phyloP scores from a whole-genome alignment of 2,329 filamentous ascomycete genomes.

The Pyrenochaeta sp. region DNA sequence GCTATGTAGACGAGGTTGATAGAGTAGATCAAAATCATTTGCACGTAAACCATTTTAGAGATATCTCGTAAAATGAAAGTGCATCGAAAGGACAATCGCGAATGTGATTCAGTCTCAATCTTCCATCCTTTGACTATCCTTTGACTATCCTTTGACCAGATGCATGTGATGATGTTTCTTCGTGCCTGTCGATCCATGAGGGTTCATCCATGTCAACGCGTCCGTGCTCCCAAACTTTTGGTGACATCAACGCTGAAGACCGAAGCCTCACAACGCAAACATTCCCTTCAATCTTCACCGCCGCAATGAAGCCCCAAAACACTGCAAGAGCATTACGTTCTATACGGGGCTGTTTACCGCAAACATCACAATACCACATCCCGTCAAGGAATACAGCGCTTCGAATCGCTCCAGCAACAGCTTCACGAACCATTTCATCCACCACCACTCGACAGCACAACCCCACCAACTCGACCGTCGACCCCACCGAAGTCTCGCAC shows the following conservation, averaged over 20 bases:
- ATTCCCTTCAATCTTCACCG: not conserved
- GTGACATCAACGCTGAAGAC: slow-evolving; percentile 18
- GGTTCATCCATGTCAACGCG: not conserved
- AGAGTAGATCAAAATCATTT: too few species aligned
- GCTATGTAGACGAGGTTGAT: too few species aligned
- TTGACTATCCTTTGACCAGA: not conserved
- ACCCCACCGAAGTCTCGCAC: slow-evolving; percentile 87
- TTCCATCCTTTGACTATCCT: not conserved
- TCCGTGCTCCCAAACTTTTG: slow-evolving; percentile 17
- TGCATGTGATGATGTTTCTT: not conserved
- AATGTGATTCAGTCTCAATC: too few species aligned
- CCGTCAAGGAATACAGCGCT: not conserved
- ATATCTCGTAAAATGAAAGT: too few species aligned
- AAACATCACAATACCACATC: not conserved
- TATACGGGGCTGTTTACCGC: slow-evolving; percentile 7
- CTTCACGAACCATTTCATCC: slow-evolving; percentile 26
- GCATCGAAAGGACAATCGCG: too few species aligned
- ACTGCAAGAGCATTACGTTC: slow-evolving; percentile 16
- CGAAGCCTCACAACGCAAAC: not conserved
- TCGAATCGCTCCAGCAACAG: slow-evolving; percentile 4
- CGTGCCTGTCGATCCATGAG: not conserved
- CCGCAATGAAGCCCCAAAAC: slow-evolving; percentile 21
- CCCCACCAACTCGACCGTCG: slow-evolving; percentile 60
- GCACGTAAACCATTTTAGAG: too few species aligned
- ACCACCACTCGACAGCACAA: slow-evolving; percentile 24